Base-by-base conservation (phyloP, 2,329 filamentous ascomycete species). In the Alternaria tenuissima region DNA sequence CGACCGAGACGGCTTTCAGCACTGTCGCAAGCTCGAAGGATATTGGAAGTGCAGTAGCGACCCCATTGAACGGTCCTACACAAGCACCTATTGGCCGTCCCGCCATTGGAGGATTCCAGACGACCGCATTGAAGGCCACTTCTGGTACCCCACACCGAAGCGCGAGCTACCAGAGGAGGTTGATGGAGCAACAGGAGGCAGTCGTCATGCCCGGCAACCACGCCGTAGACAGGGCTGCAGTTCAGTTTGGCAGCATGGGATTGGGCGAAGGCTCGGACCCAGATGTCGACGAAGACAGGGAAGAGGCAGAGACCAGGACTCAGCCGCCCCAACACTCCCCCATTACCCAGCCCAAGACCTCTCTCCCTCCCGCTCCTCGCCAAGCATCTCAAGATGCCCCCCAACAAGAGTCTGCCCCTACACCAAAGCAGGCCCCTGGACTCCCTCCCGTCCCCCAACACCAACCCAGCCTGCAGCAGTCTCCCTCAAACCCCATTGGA, bases 121-220 rank as follows among this genome's bases (percentile, higher is more conserved):
- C 92, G n/a, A 91, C 89, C 51, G 92, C 93, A 26, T 84, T 91
- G 72, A 97, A 96, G 82, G 91, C 91, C 12, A 91, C 89, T 63
- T 82, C 87, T 30, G 64, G 64, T 52, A 80, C 79, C 32, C 72
- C 86, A 58, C 83, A 84, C 61, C 91, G 94, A 62, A 89, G 88
- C 55, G 87, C 92, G 20, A 94, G 90, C 81, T 93, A 91, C 79
- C 91, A 96, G 78, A 89, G 94, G 67, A 91, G 93, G 72, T 86
- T 97, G 55, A 85, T 96, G 73, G 94, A 98, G 72, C 95, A 99
- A 77, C 94, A 97, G 79, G 95, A 99, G 82, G 93, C 95, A 60
- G 95, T 99, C 41, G 93, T 97, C 66, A 97, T 99, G 94, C 95
- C 95, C 46, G 93, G 92, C 61, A 97, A 97, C 82, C 93, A 95